These are phyloP conservation scores for Ganoderma boninense DNA, from an alignment of 1,284 basidiomycete species.

Conservation along the genomic window DNA sequence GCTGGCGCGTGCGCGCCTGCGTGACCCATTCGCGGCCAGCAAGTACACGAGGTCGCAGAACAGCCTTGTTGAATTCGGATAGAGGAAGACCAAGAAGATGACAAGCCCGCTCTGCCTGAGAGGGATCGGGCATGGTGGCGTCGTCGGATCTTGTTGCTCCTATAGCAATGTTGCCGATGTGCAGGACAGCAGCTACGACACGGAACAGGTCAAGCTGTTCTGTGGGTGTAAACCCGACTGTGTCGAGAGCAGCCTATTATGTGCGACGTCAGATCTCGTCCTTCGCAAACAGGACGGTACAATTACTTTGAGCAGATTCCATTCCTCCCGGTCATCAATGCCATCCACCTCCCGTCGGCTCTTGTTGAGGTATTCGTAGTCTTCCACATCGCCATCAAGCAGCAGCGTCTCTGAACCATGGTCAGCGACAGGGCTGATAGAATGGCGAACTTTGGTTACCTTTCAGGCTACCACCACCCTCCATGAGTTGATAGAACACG, in stretches of 20 bases:
- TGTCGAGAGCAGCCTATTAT: constrained; percentile 76
- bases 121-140: constrained; percentile 84
- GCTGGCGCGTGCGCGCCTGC: constrained; percentile 90
- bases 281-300: background rate
- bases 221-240: constrained; percentile 84
- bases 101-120: constrained; percentile 91
- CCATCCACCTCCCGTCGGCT: constrained; percentile 93
- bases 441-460: constrained; percentile 51
- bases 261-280: background rate
- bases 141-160: constrained; percentile 88
- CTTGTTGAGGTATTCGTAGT: constrained; percentile 93
- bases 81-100: constrained; percentile 94
- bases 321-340: constrained; percentile 92
- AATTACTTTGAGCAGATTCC: constrained; percentile 77
- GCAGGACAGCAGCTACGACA: constrained; percentile 93
- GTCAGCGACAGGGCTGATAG: constrained; percentile 7
- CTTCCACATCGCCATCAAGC: constrained; percentile 78
- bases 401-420: constrained; percentile 70
- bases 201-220: constrained; percentile 96
- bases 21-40: constrained; percentile 98
- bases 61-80: constrained; percentile 88
- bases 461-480: constrained; percentile 70
- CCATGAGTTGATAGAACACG: constrained; percentile 94
- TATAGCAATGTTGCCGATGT: constrained; percentile 94
- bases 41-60: constrained; percentile 89